Evolutionary conservation across 345 rosid species (phyloP), one percentile per base, ranked within the genome.

Genomic region (Camelina hispida): DNA sequence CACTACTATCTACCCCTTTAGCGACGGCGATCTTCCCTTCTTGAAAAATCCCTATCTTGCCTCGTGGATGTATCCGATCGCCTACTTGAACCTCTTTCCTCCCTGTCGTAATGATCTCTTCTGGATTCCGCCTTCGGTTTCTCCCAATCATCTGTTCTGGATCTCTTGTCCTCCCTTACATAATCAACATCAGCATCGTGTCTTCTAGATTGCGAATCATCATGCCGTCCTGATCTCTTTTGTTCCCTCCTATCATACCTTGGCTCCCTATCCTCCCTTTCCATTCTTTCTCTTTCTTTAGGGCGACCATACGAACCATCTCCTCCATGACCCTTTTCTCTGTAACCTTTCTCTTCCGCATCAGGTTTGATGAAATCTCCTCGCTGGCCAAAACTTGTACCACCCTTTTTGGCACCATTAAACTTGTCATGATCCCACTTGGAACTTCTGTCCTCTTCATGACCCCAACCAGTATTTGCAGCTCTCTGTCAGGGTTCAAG

Each of bases 381-480:
- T 77, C 54, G 72, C 47, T 54, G 65, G 47, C 75, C 78, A 74
- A 70, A 79, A 75, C 74, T 70, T 78, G 67, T 76, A 48, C 83
- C 84, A 6, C 62, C 78, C 79, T 71, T 82, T 28, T 68, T 81
- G 48, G 82, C 71, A 64, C 83, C 91, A 50, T 83, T 87, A 78
- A 84, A 93, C 76, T 79, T 88, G 73, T 86, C 93, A 74, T 88
- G 86, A 50, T 87, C 90, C 97, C 93, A 89, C 76, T 18, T 84
- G 22, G 84, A 66, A 74, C 81, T 81, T 69, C 78, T 84, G 79
- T 91, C 97, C 74, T 87, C 79, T 78, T 82, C 83, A 82, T 83
- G 83, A 81, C 96, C 97, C 90, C 98, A 86, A 28, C 92, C 93
- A 1, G 90, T 91, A 79, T 88, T 88, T 68, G 92, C 97, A 73